Conservation (phyloP, 2,329 filamentous ascomycete genomes). For the Aspergillus pseudoviridinutans region DNA sequence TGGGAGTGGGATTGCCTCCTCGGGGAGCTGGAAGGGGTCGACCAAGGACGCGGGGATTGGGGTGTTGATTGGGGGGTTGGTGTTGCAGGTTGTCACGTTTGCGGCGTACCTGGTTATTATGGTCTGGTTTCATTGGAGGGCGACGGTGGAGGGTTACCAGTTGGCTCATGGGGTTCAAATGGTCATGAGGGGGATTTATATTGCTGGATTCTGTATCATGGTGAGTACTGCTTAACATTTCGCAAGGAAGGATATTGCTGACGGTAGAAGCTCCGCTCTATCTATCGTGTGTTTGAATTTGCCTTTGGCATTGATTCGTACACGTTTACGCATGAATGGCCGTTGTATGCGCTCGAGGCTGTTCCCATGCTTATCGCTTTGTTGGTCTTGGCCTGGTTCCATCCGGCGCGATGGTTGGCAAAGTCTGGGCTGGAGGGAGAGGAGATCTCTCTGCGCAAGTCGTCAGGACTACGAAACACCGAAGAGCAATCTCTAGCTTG, state of each 20-base stretch:
- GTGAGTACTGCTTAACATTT: constrained; percentile 28
- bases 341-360: constrained; percentile 51
- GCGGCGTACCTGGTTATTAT: constrained; percentile 41
- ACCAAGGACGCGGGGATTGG: constrained; percentile 38
- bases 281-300: constrained; percentile 54
- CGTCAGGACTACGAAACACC: neutral
- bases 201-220: constrained; percentile 45
- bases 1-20: constrained; percentile 44
- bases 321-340: constrained; percentile 50
- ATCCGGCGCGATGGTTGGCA: constrained; percentile 43
- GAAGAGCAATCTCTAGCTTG: neutral
- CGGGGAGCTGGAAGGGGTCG: constrained; percentile 42
- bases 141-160: constrained; percentile 14
- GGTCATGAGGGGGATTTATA: constrained; percentile 42
- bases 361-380: constrained; percentile 46
- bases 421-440: constrained; percentile 3
- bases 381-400: constrained; percentile 47
- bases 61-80: constrained; percentile 43
- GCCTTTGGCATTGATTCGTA: constrained; percentile 50
- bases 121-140: constrained; percentile 35
- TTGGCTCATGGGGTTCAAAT: constrained; percentile 36
- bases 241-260: no score
- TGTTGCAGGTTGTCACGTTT: constrained; percentile 42
- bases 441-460: constrained; percentile 3
- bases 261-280: constrained; percentile 45